Base-by-base conservation (phyloP, 176 grass and related monocot species). In the Triticum dicoccoides region DNA sequence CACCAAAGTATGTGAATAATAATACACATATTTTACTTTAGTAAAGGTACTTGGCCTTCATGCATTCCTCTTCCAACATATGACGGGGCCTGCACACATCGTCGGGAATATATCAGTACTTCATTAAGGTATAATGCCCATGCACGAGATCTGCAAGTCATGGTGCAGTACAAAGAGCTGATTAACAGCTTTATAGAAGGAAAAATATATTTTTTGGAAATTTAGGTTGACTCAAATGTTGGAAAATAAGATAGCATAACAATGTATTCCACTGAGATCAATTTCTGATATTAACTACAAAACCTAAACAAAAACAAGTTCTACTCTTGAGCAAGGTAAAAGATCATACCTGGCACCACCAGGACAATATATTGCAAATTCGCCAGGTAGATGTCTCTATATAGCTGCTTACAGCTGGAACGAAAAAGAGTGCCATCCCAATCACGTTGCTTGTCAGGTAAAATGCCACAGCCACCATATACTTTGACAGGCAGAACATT, bases 61-160 rank as follows among this genome's bases (percentile, higher is more conserved):
- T 95, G 96, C 90, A 95, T 95, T 69, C 96, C 93, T 91, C 89
- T 86, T 81, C 93, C 96, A 89, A 98, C 81, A 76, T 95, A 98
- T 81, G 90, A 83, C 64, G 80, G 90, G 47, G 91, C 86, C 96
- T 98, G 88, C 85, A 89, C 18, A 87, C 32, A 54, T 76, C 82
- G 87, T 61, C 15, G 25, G 66, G 4, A 87, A 80, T 74, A 33
- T 11, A 37, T 84, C 20, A 87, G 82, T 61, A 87, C 10, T 44
- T 75, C 44, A 87, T 87, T 59, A 83, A 24, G 78, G 37, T 47
- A 82, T 30, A 78, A 77, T 56, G 58, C 21, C 11, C 21, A 66
- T 66, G 61, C 29, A 54, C 8, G 69, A 56, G 61, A 86, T 86
- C 39, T 59, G 41, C 9, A 87, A 63, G 15, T 47, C 27, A 71